Evolutionary conservation across 306 rosid genomes (phyloP).

Genomic region (Oxytropis ochrocephala): DNA sequence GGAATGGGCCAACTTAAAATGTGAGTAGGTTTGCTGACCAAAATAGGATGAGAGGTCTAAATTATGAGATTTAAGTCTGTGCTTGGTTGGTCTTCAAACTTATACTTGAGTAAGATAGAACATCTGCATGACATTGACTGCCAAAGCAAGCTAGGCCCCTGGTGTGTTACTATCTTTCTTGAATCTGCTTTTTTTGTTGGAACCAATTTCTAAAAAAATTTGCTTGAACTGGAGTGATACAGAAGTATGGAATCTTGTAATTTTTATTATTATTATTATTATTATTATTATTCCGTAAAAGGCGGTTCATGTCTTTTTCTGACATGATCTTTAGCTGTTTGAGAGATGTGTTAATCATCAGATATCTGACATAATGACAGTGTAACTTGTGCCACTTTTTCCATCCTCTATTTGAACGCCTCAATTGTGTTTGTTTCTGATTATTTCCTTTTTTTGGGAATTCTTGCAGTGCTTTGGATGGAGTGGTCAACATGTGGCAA

Average conservation of each 20-base stretch:
- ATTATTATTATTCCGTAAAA: neutral
- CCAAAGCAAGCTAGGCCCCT: neutral
- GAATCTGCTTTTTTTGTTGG: neutral
- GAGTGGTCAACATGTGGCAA: constrained; percentile 84
- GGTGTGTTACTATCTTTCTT: neutral
- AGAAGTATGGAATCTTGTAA: neutral
- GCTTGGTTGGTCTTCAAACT: neutral
- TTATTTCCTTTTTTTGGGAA: constrained; percentile 23
- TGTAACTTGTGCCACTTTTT: neutral
- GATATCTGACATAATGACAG: neutral
- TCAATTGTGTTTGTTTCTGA: constrained; percentile 26
- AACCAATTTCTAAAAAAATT: neutral
- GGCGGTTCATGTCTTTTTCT: neutral
- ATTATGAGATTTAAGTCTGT: neutral
- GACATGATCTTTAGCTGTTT: neutral
- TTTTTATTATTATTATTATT: too few species aligned
- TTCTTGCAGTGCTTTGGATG: constrained; percentile 92
- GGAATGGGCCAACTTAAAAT: neutral
- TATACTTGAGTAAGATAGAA: neutral
- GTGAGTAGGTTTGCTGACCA: neutral
- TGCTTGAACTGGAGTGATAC: neutral
- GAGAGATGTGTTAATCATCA: neutral
- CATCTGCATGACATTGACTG: neutral
- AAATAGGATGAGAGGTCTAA: neutral
- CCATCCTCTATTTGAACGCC: neutral